phyloP scores from a whole-genome alignment of 345 rosid species.

The Citrus sinensis region DVS_A1.0 CM039169.1:15353501-15354000 shows the following conservation, averaged over 20 bases:
- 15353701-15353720: slow-evolving; percentile 94
- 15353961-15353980: not conserved
- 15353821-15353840: not conserved
- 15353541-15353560: not conserved
- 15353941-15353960: not conserved
- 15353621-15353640: slow-evolving; percentile 1
- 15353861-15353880: slow-evolving; percentile 1
- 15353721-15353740: slow-evolving; percentile 94
- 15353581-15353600: not conserved
- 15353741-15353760: slow-evolving; percentile 97
- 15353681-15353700: slow-evolving; percentile 92
- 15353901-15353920: not conserved
- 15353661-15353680: slow-evolving; percentile 77
- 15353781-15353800: slow-evolving; percentile 74
- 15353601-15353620: not conserved
- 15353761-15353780: slow-evolving; percentile 86
- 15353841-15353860: not conserved
- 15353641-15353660: slow-evolving; percentile 96
- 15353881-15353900: not conserved
- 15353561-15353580: not conserved
- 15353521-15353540: not conserved
- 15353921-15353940: not conserved
- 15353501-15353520: not conserved
- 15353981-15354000: not conserved
- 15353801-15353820: slow-evolving; percentile 2